A percentile compares a stretch with the other conserved stretches of the same genome.
Conservation (phyloP, 495 filamentous ascomycete species). For the Annulohypoxylon stygium region DNA sequence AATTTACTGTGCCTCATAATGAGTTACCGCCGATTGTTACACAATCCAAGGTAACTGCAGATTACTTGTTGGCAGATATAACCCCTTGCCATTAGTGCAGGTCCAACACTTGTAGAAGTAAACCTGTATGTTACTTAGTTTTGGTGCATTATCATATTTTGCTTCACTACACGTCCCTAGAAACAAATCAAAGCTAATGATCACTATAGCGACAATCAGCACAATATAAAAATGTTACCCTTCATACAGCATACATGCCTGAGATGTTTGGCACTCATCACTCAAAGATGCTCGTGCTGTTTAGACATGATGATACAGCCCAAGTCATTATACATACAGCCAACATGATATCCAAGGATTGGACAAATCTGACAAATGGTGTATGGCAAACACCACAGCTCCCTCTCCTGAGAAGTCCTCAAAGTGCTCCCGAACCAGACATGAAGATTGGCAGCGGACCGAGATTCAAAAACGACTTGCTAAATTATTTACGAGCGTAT, state of each 20-base stretch:
- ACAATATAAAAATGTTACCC: slow-evolving; percentile 74
- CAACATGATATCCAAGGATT: slow-evolving; percentile 88
- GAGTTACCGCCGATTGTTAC: neutral
- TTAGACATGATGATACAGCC: slow-evolving; percentile 80
- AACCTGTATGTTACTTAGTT: neutral
- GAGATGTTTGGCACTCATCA: slow-evolving; percentile 89
- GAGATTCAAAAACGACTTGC: slow-evolving; percentile 80
- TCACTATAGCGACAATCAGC: slow-evolving; percentile 63
- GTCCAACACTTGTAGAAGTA: slow-evolving; percentile 6
- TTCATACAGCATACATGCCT: slow-evolving; percentile 83
- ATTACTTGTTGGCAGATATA: neutral
- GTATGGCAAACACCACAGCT: slow-evolving; percentile 85
- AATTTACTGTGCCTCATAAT: neutral
- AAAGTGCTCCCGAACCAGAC: slow-evolving; percentile 2
- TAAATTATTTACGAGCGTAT: slow-evolving; percentile 80
- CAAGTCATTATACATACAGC: slow-evolving; percentile 91
- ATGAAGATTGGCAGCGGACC: slow-evolving; percentile 68
- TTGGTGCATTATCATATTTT: neutral
- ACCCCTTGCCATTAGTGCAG: neutral
- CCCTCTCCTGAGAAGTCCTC: slow-evolving; percentile 54
- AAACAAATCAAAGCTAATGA: slow-evolving; percentile 22
- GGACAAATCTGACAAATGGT: slow-evolving; percentile 88
- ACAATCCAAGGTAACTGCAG: neutral
- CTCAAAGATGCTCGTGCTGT: slow-evolving; percentile 84
- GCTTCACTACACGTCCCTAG: neutral